Evolutionary conservation across 129 eudicot genomes (phyloP).

Genomic region (Tagetes patula): DNA sequence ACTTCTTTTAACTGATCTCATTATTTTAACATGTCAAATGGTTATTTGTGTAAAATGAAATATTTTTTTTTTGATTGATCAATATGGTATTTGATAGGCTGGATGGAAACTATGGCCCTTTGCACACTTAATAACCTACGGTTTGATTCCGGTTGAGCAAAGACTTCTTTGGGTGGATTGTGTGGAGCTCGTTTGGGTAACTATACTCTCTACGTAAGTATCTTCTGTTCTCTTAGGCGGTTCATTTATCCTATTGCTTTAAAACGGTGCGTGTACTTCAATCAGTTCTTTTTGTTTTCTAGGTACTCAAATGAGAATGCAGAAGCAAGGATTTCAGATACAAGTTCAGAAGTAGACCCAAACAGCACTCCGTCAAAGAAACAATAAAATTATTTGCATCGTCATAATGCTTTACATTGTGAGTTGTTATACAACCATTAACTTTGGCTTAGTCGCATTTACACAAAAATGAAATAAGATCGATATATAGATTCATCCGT

Average conservation of each 20-base stretch:
- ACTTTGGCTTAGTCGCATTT: too few relatives aligned
- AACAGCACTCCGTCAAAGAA: constrained; percentile 31
- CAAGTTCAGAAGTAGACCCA: constrained; percentile 36
- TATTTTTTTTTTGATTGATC: neutral
- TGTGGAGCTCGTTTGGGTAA: constrained; percentile 90
- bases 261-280: too few relatives aligned
- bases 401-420: neutral
- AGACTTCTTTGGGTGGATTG: constrained; percentile 99
- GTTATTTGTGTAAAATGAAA: too few relatives aligned
- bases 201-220: neutral
- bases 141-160: constrained; percentile 91
- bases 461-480: too few relatives aligned
- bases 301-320: constrained; percentile 87
- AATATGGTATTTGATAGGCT: constrained; percentile 51
- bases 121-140: constrained; percentile 88
- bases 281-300: neutral
- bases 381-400: neutral
- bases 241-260: neutral
- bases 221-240: neutral
- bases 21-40: too few relatives aligned
- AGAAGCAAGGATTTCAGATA: constrained; percentile 57
- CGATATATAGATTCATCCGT: too few relatives aligned
- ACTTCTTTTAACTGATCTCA: too few relatives aligned
- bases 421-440: too few relatives aligned
- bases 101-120: constrained; percentile 99